These are phyloP conservation scores for Aspergillus egyptiacus DNA, from an alignment of 495 filamentous ascomycete genomes.

Conservation along the genomic window DNA sequence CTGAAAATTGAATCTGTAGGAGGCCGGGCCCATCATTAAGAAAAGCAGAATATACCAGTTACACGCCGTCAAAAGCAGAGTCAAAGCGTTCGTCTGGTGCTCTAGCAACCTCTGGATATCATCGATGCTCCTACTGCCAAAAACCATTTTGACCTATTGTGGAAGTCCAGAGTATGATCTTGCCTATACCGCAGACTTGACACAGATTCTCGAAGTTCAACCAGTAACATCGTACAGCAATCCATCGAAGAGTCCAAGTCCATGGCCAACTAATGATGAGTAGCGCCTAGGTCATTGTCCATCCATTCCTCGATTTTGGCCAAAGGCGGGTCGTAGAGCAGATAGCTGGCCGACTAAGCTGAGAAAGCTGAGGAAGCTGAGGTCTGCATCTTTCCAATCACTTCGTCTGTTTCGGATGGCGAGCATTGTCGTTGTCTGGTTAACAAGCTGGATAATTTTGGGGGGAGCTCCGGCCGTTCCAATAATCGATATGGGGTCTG, in stretches of 20 bases:
- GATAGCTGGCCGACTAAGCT: slow-evolving; percentile 1
- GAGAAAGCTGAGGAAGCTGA: slow-evolving; percentile 1
- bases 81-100: slow-evolving; percentile 5
- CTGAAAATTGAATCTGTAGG: no score
- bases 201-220: neutral
- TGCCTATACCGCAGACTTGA: neutral
- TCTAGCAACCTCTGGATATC: slow-evolving; percentile 5
- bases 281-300: neutral
- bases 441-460: slow-evolving; percentile 3
- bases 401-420: slow-evolving; percentile 1
- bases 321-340: neutral
- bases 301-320: slow-evolving; percentile 8
- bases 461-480: slow-evolving; percentile 1
- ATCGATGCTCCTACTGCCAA: slow-evolving; percentile 3
- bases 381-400: slow-evolving; percentile 9
- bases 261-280: slow-evolving; percentile 5
- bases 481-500: neutral
- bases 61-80: slow-evolving; percentile 2
- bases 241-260: slow-evolving; percentile 4
- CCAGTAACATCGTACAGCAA: slow-evolving; percentile 1
- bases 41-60: slow-evolving; percentile 5
- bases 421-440: slow-evolving; percentile 1
- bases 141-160: slow-evolving; percentile 1
- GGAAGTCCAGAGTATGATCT: neutral
- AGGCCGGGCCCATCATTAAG: no score